Base-by-base conservation (phyloP, 176 grass and related monocot genomes). In the Thinopyrum elongatum region DNA sequence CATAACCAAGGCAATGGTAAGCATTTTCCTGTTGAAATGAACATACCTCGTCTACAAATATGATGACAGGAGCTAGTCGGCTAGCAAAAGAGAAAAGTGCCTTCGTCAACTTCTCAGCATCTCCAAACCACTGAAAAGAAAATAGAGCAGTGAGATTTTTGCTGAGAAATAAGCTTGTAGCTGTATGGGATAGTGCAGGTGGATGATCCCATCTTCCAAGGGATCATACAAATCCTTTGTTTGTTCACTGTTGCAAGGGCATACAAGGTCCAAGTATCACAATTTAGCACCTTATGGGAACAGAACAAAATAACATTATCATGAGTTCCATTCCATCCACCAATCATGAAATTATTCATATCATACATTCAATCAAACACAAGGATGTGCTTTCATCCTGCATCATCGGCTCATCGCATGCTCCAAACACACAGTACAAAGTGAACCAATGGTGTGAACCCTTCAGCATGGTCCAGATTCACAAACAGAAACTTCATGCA, bases 1-100 rank as follows among this genome's bases (percentile, higher is more conserved):
- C 65, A 51, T 35, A 57, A 61, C 3, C 29, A 69, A 22, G 6
- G 6, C 36, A 71, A 6, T 35, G 47, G 53, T 67, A 67, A 82
- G 29, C 44, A 26, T 30, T 8, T 21, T 60, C 84, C 59, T 73
- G 30, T 86, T 82, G 69, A 66, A 80, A 41, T 76, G 61, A 58
- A 59, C 70, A 79, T 77, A 98, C 97, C 97, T 98, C 94, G 1
- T 96, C 97, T 42, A 98, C 94, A 92, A 98, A 98, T 88, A 98
- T 95, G 77, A 98, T 98, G 62, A 95, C 94, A 6, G 97, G 97
- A 15, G 97, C 82, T 81, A 96, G 85, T 76, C 92, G 68, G 70
- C 82, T 95, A 3, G 93, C 97, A 91, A 98, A 98, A 63, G 97
- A 95, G 84, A 98, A 98, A 29, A 98, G 92, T n/a, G 97, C 94